phyloP scores from a whole-genome alignment of 371 early-diverging fungal species.

The Mortierella sp. region DNA sequence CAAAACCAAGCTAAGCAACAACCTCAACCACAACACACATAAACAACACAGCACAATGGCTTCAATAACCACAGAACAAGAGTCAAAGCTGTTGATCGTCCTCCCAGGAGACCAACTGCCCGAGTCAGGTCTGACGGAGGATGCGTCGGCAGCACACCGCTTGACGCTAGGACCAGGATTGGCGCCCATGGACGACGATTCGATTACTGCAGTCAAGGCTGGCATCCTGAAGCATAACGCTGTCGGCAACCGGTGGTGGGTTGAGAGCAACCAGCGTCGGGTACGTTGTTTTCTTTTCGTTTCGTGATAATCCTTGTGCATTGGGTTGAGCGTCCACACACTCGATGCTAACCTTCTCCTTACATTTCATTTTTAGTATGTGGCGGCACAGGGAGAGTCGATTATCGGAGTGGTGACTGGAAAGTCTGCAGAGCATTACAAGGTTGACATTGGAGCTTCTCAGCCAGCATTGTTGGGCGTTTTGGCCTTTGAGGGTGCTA shows the following conservation, averaged over 20 bases:
- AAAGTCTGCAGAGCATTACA: constrained; percentile 82
- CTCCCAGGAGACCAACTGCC: constrained; percentile 52
- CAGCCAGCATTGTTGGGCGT: constrained; percentile 83
- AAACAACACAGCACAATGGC: constrained; percentile 16
- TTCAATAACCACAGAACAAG: constrained; percentile 29
- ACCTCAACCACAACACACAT: neutral
- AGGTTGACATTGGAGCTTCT: constrained; percentile 94
- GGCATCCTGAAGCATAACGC: constrained; percentile 75
- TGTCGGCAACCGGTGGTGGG: constrained; percentile 79
- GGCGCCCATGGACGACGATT: constrained; percentile 73
- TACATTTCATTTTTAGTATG: constrained; percentile 71
- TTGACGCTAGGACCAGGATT: constrained; percentile 87
- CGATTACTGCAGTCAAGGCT: constrained; percentile 77
- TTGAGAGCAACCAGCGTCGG: constrained; percentile 85
- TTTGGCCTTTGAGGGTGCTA: constrained; percentile 96
- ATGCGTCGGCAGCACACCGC: constrained; percentile 24
- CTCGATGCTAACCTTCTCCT: neutral
- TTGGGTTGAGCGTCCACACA: no score
- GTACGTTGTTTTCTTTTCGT: constrained; percentile 60
- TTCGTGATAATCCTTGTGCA: neutral
- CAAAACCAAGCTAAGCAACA: no score
- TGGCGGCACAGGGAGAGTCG: constrained; percentile 87
- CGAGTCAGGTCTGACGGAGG: constrained; percentile 26
- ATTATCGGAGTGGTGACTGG: constrained; percentile 87
- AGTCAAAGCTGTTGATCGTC: constrained; percentile 26